Percentiles rank a stretch among this genome's conserved stretches.
phyloP scores from a whole-genome alignment of 2,329 filamentous ascomycete genomes.

The Fusarium sp. region DNA sequence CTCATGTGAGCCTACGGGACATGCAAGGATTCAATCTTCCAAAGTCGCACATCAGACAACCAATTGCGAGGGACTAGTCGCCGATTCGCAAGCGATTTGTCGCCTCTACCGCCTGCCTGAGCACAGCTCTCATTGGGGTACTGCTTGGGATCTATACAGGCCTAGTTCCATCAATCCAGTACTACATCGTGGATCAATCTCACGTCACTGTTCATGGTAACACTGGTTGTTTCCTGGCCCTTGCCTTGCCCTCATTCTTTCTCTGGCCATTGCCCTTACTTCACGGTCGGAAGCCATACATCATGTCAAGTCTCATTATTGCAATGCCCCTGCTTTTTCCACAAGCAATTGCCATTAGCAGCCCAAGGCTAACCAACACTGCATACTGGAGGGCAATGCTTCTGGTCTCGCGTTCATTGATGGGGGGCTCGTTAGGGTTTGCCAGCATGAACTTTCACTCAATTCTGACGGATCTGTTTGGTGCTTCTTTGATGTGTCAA shows the following conservation, averaged over 20 bases:
- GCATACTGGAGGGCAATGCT: conserved; percentile 68
- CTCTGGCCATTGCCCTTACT: conserved; percentile 80
- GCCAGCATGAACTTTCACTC: conserved; percentile 82
- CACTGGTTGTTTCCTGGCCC: conserved; percentile 75
- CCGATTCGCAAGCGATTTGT: conserved; percentile 73
- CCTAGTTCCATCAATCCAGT: conserved; percentile 82
- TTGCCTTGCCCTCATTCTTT: conserved; percentile 76
- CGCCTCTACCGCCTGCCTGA: conserved; percentile 76
- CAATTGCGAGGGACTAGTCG: conserved; percentile 79
- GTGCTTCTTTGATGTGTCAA: conserved; percentile 77
- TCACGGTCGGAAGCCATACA: conserved; percentile 82
- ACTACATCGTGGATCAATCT: conserved; percentile 75
- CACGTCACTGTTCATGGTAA: conserved; percentile 79
- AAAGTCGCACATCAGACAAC: conserved; percentile 67
- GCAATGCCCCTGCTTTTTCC: conserved; percentile 80
- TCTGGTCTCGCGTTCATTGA: conserved; percentile 71
- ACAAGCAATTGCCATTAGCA: conserved; percentile 74
- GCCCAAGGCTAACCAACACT: conserved; percentile 65
- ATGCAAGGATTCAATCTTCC: conserved; percentile 63
- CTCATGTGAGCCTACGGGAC: conserved; percentile 65
- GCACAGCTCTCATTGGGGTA: conserved; percentile 76
- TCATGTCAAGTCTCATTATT: conserved; percentile 73
- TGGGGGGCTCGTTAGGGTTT: conserved; percentile 77
- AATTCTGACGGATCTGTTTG: conserved; percentile 79
- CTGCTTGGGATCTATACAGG: conserved; percentile 82